Evolutionary conservation across 1,284 basidiomycete species (phyloP), one percentile per base, ranked within the genome.

Genomic region (Heliocybe sulcata): DNA sequence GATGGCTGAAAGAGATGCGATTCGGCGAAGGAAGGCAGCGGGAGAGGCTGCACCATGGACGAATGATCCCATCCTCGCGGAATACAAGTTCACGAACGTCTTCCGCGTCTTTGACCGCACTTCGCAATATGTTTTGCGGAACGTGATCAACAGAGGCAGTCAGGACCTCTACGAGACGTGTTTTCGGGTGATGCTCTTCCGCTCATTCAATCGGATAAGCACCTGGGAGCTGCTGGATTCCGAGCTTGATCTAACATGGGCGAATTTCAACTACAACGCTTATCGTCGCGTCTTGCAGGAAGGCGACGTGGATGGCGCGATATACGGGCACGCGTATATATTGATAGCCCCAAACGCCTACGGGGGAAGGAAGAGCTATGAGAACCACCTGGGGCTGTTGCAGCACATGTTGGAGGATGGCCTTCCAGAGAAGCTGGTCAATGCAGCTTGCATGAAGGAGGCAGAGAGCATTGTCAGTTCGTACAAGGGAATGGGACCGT

Each of bases 111-210:
- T 69, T 53, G 75, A 77, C 61, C 67, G 72, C 22, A 68, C 66
- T 42, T 71, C 72, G 11, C 74, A 76, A 57, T 77, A 69, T 53
- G 65, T 76, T 54, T 62, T 76, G 9, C 64, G 56, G n/a, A 57
- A 70, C 20, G 73, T 77, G 50, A 69, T 77, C 47, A 56, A 63
- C 26, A 57, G 68, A 38, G 73, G 74, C 27, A 61, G 63, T 50
- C 69, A 68, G 48, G 62, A 65, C 48, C 59, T 72, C 45, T 59
- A 67, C 25, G 75, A 77, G 56, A 64, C 68, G 23, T 71, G 68
- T 59, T 77, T 77, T 58, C 68, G 75, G 22, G 66, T 75, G 45
- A 65, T 75, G 45, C 65, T 77, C 42, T 77, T 73, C 58, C 69
- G 73, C 27, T 64, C 67, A 4, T 77, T 76, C 64, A 72, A 72